Evolutionary conservation across 1,284 basidiomycete genomes (phyloP).

Genomic region (Coriolopsis trogii): DNA sequence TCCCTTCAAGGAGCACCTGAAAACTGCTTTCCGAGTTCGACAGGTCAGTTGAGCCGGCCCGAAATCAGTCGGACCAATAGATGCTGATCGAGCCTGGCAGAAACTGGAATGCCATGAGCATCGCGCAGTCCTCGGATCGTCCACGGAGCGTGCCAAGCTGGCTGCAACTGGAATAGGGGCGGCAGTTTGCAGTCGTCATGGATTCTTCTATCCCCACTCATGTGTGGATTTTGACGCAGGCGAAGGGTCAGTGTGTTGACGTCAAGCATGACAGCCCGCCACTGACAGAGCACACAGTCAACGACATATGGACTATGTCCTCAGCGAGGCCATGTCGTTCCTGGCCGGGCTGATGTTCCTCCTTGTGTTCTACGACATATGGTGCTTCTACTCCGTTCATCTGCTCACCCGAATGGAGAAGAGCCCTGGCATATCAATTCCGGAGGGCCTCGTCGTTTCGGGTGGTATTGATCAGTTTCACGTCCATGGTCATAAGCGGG

Average conservation of each 20-base stretch:
- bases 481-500: background rate
- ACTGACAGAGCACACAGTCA: slow-evolving; percentile 9
- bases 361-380: background rate
- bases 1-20: background rate
- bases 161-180: slow-evolving; percentile 21
- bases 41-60: background rate
- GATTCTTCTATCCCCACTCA: slow-evolving; percentile 20
- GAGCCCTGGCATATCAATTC: background rate
- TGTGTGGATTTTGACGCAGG: slow-evolving; percentile 26
- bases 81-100: too few relatives aligned
- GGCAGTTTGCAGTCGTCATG: slow-evolving; percentile 20
- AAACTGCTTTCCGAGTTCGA: background rate
- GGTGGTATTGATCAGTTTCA: slow-evolving; percentile 1
- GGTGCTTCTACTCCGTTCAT: background rate
- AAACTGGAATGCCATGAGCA: background rate
- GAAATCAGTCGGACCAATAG: too few relatives aligned
- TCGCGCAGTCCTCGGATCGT: background rate
- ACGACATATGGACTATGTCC: slow-evolving; percentile 27
- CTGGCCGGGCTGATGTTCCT: background rate
- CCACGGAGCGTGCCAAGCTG: background rate
- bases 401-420: background rate
- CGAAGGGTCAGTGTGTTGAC: slow-evolving; percentile 12
- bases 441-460: background rate
- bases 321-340: background rate
- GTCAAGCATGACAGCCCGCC: background rate